Evolutionary conservation across 805 yeast species (phyloP).

Genomic region (Metschnikowia noctiluminum): DNA sequence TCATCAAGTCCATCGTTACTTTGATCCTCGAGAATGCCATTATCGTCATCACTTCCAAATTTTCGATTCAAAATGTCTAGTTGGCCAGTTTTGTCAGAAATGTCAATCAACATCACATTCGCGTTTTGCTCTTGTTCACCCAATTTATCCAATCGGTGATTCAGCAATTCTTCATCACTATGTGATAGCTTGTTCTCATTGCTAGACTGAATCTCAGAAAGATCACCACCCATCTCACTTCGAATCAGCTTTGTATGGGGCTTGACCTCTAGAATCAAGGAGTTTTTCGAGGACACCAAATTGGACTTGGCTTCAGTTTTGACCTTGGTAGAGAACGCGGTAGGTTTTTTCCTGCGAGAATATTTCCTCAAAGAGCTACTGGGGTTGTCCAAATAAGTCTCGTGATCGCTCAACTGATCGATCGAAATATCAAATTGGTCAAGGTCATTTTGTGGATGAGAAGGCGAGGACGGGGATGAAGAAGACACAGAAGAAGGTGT

Average conservation of each 20-base stretch:
- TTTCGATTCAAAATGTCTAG: too few species aligned
- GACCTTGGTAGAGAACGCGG: neutral
- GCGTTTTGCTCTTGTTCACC: too few species aligned
- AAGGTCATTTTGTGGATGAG: neutral
- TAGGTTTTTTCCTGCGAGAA: conserved; percentile 6
- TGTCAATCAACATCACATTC: too few species aligned
- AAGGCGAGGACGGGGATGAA: neutral
- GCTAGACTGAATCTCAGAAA: too few species aligned
- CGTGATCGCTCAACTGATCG: conserved; percentile 13
- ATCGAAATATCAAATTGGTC: conserved; percentile 18
- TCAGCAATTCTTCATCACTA: too few species aligned
- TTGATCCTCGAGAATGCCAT: neutral
- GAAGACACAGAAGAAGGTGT: neutral
- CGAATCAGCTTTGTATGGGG: neutral
- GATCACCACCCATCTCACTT: too few species aligned
- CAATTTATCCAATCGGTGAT: too few species aligned
- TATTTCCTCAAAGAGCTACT: neutral
- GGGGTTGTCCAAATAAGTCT: neutral
- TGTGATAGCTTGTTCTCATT: too few species aligned
- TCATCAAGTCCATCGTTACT: neutral
- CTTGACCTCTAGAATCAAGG: neutral
- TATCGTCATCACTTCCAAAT: neutral
- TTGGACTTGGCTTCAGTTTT: neutral
- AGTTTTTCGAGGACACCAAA: neutral
- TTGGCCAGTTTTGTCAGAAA: too few species aligned